Percentiles rank a stretch among this genome's conserved stretches.
Evolutionary conservation across 768 basidiomycete species (phyloP).

Genomic region (Melanogaster broomeanus): DNA sequence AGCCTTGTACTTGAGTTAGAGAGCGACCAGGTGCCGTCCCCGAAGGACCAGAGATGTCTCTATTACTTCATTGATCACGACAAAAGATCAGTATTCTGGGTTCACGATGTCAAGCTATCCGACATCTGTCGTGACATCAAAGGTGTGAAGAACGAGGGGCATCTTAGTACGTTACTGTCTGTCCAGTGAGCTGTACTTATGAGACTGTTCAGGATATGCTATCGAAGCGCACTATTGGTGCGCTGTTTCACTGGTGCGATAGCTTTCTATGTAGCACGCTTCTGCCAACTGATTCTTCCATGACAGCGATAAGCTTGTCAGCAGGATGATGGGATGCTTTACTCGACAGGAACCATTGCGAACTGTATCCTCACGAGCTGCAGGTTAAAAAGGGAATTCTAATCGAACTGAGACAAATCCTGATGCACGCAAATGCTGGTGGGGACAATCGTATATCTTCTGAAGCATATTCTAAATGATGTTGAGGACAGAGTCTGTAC

Average conservation of each 20-base stretch:
- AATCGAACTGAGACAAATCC: neutral
- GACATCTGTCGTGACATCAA: conserved; percentile 36
- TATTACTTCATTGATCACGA: conserved; percentile 52
- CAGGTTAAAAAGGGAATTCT: neutral
- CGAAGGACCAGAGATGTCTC: conserved; percentile 2
- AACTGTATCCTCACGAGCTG: neutral
- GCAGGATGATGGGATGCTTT: neutral
- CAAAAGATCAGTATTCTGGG: conserved; percentile 44
- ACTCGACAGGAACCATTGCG: neutral
- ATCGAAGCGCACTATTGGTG: conserved; percentile 27
- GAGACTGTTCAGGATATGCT: conserved; percentile 12
- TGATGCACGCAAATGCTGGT: neutral
- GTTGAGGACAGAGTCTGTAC: conserved; percentile 11
- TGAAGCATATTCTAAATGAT: neutral
- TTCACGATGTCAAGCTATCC: conserved; percentile 37
- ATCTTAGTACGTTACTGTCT: neutral
- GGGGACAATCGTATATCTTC: neutral
- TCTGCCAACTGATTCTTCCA: neutral
- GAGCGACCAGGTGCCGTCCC: neutral
- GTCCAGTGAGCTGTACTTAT: neutral
- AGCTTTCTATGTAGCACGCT: neutral
- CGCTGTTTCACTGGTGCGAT: neutral
- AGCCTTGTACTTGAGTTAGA: neutral
- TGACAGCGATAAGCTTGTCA: neutral
- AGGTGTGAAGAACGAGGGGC: too few relatives aligned